Evolutionary conservation across 1,284 basidiomycete species (phyloP).

Genomic region (Filobasidium uniguttulatum): DNA sequence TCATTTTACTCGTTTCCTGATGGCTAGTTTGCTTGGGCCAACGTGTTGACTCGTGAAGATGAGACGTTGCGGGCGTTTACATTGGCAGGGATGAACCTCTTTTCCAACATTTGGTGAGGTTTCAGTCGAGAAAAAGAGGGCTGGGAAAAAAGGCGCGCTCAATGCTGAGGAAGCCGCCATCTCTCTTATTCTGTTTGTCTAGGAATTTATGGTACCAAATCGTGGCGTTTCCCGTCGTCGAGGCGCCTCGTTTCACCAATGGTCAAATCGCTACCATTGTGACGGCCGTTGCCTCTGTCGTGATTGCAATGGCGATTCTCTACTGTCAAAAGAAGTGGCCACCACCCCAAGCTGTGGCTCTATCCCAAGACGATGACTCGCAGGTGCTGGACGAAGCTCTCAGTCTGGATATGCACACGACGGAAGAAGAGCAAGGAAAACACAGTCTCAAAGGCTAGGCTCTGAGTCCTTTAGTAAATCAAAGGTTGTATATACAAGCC

Average conservation of each 20-base stretch:
- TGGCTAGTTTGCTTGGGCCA: conserved; percentile 29
- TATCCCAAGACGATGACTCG: too few relatives aligned
- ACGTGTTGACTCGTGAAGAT: conserved; percentile 27
- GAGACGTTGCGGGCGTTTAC: conserved; percentile 28
- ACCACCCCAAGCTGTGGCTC: too few relatives aligned
- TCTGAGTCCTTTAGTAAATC: too few relatives aligned
- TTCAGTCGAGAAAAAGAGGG: too few relatives aligned
- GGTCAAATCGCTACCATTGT: conserved; percentile 30
- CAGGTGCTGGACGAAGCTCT: too few relatives aligned
- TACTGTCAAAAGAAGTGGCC: too few relatives aligned
- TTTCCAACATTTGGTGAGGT: conserved; percentile 13
- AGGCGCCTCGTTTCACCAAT: conserved; percentile 25
- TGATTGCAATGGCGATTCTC: neutral
- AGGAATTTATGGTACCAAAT: conserved; percentile 26
- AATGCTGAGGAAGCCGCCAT: too few relatives aligned
- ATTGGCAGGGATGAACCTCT: conserved; percentile 26
- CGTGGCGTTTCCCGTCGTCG: conserved; percentile 25
- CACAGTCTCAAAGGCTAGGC: too few relatives aligned
- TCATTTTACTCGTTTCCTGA: neutral
- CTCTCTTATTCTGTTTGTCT: conserved; percentile 13
- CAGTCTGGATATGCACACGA: too few relatives aligned
- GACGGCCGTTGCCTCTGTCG: conserved; percentile 21
- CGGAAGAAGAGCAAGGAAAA: too few relatives aligned
- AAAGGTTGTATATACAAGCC: too few relatives aligned
- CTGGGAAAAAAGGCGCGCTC: too few relatives aligned